Base-by-base conservation (phyloP, 2,329 filamentous ascomycete genomes). In the Paecilomyces sp. region DNA sequence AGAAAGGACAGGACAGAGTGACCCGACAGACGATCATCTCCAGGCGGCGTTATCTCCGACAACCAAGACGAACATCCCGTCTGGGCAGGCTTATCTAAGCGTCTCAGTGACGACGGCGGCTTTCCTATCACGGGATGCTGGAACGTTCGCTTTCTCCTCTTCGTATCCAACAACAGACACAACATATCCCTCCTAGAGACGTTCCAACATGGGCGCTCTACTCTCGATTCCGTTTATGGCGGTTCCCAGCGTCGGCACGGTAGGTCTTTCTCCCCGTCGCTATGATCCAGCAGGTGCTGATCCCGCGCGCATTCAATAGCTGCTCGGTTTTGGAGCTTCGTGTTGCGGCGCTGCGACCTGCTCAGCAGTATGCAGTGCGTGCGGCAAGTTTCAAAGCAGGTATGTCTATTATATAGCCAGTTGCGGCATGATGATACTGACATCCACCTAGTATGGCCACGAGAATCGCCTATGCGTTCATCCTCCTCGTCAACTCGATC, bases 291-390 rank as follows among this genome's bases (percentile, higher is more conserved):
- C 33, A 31, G 58, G 57, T 58, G 53, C 54, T 60, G 62, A 58
- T 57, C 57, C 56, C 36, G 58, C 54, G 58, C 55, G 60, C 62
- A 61, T 67, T 60, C 55, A 61, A 67, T 70, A 92, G 90, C 69
- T 95, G 64, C 73, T 91, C 66, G 91, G 89, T 52, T 87, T 92
- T 67, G 89, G 82, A 63, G 91, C 89, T 64, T 97, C 92, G 70
- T 99, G 94, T 79, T 99, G 94, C 74, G 94, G 94, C 72, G 94
- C 94, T 30, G 92, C 94, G 54, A 97, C 94, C 57, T 97, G 93
- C 78, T 96, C 92, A 67, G 93, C 94, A 74, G 88, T 97, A 55
- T 97, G 92, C 79, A 94, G 90, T 74, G 90, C 92, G 12, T 99
- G 93, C 73, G 93, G 94, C 57, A 97, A 97, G 75, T 97, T 93